Evolutionary conservation across 805 yeast genomes (phyloP).

Genomic region (Lachancea dasiensis): DNA sequence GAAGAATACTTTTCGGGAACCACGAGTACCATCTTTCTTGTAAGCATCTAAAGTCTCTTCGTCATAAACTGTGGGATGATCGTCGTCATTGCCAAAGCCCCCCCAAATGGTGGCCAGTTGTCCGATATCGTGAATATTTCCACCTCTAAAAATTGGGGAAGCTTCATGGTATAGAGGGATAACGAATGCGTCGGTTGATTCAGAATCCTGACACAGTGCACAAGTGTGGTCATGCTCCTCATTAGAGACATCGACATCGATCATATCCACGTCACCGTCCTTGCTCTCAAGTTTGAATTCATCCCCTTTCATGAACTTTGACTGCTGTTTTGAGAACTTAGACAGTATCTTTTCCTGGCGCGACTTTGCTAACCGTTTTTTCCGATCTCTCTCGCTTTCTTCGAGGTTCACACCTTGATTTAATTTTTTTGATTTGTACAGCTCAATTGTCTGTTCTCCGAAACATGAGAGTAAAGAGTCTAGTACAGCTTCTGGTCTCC

Average conservation of each 20-base stretch:
- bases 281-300: constrained; percentile 34
- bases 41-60: constrained; percentile 17
- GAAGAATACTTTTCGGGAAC: constrained; percentile 41
- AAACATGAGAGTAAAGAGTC: constrained; percentile 49
- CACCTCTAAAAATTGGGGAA: constrained; percentile 45
- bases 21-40: constrained; percentile 14
- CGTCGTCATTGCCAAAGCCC: constrained; percentile 26
- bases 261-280: constrained; percentile 38
- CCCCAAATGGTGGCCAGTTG: constrained; percentile 29
- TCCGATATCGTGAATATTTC: constrained; percentile 20
- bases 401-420: constrained; percentile 33
- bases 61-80: constrained; percentile 18
- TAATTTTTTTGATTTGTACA: constrained; percentile 44
- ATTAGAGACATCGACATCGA: constrained; percentile 27
- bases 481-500: constrained; percentile 42
- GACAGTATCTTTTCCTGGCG: constrained; percentile 57
- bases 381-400: constrained; percentile 52
- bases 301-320: constrained; percentile 58
- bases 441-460: constrained; percentile 48
- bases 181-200: constrained; percentile 47
- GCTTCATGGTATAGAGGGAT: constrained; percentile 46
- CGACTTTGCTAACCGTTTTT: constrained; percentile 51
- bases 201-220: constrained; percentile 55
- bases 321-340: constrained; percentile 67
- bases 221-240: constrained; percentile 36